Base-by-base conservation (phyloP, 73 alveolate genomes). In the Stentor roeselii region DNA sequence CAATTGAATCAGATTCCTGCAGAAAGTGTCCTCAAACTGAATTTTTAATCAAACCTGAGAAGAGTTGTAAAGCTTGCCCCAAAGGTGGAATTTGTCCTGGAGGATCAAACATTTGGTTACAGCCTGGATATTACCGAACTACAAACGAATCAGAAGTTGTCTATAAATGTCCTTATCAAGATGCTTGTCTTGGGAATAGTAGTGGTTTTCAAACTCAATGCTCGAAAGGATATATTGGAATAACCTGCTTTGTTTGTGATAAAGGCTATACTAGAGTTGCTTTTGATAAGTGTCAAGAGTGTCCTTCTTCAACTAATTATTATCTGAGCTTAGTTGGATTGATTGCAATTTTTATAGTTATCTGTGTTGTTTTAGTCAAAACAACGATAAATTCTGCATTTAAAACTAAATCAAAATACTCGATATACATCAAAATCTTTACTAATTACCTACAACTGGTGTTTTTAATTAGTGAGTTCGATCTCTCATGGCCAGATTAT, bases 181-280 rank as follows among this genome's bases (percentile, higher is more conserved):
- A 37, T 42, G 83, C 89, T 0, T 87, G 93, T 82, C 40, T 87
- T 3, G 93, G 93, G 30, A 39, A 75, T 58, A 4, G 88, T 90
- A 38, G 42, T 38, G 36, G 35, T 0, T 75, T 59, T 60, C 77
- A 77, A 6, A 92, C 92, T 30, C 77, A 80, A 6, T 88, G 93
- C 3, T 36, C 60, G n/a, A 36, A 39, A 0, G 94, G 94, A 21
- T 90, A 90, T 39, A 35, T 40, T 59, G 95, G 95, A 27, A 76
- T 82, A 30, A 76, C 87, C 0, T 90, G 95, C 42, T 77, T 89
- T 15, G 86, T 75, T 3, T 90, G 95, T 59, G 83, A 82, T 14
- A 35, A 35, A 14, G 95, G 92, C 34, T 90, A 82, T 60, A 42
- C 86, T 39, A 59, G 50, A 40, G 15, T 59, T 0, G 0, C 6